Evolutionary conservation across 2,329 filamentous ascomycete genomes (phyloP).

Genomic region (Tolypocladium sp.): DNA sequence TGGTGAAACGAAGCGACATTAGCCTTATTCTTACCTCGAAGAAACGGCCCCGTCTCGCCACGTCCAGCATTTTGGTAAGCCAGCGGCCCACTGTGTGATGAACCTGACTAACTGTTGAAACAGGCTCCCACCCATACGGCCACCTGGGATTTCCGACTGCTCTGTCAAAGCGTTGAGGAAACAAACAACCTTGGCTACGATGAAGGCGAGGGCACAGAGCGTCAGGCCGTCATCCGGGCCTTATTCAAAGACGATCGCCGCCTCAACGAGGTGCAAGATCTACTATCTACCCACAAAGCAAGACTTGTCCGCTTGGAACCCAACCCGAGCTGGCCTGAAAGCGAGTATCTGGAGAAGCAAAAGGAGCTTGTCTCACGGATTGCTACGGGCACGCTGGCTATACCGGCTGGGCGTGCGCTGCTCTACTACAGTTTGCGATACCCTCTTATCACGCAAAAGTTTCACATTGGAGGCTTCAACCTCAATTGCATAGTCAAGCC

Average conservation of each 20-base stretch:
- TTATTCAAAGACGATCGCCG: slow-evolving; percentile 90
- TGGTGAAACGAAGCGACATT: slow-evolving; percentile 78
- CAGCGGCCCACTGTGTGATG: neutral
- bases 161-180: slow-evolving; percentile 60
- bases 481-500: slow-evolving; percentile 88
- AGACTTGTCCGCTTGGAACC: slow-evolving; percentile 70
- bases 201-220: slow-evolving; percentile 74
- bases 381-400: slow-evolving; percentile 78
- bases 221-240: slow-evolving; percentile 71
- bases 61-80: slow-evolving; percentile 34
- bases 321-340: slow-evolving; percentile 71
- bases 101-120: neutral
- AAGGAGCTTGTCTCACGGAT: slow-evolving; percentile 83
- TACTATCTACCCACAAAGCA: slow-evolving; percentile 79
- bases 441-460: slow-evolving; percentile 86
- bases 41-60: slow-evolving; percentile 18
- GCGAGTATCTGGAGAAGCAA: slow-evolving; percentile 82
- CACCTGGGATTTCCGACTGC: slow-evolving; percentile 65
- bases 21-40: slow-evolving; percentile 49
- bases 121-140: slow-evolving; percentile 56
- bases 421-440: slow-evolving; percentile 81
- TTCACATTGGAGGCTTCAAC: slow-evolving; percentile 83
- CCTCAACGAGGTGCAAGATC: slow-evolving; percentile 71
- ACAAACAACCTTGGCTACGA: slow-evolving; percentile 54
- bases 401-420: slow-evolving; percentile 79